Evolutionary conservation across 2,329 filamentous ascomycete species (phyloP), one percentile per base, ranked within the genome.

Genomic region (Xylaria sp.): DNA sequence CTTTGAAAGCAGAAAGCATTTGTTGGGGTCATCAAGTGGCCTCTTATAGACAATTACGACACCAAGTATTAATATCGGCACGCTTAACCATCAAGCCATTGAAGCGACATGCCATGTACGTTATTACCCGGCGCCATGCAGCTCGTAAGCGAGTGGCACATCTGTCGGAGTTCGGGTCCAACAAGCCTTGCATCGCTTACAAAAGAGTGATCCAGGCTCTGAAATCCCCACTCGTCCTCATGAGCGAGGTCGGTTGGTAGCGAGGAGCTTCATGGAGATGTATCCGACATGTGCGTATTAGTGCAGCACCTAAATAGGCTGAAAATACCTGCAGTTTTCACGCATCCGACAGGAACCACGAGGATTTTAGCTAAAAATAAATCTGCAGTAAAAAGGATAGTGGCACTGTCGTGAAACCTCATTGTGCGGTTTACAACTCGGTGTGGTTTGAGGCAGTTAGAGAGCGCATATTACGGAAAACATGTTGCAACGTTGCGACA

Each of bases 101-200:
- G 55, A 42, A 53, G 51, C 24, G 39, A 48, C 32, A 55, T 51
- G 24, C 14, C 42, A 54, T 47, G 61, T 65, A 51, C 27, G 17
- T 54, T 48, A 60, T 68, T 68, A 68, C 17, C 66, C 66, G 66
- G 66, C 42, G 54, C 17, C 45, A 32, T 39, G 66, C 56, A 65
- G 32, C 27, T 12, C 4, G 17, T 50, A 61, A 65, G 34, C 36
- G 53, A 61, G 30, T 55, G 56, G 5, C 42, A 42, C 51, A 34
- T 34, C 42, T 53, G 61, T 61, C 61, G 61, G 53, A 61, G 55
- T 56, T 61, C 61, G 62, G 61, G 17, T 51, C 32, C 19, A 53
- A 65, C 61, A n/a, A 47, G 7, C 45, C 9, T 32, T 51, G 56
- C 61, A 61, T 64, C 56, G 50, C 51, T 32, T 61, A 65, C 61